Evolutionary conservation across 768 basidiomycete genomes (phyloP), one percentile per base, ranked within the genome.

Genomic region (Lactarius psammicola): DNA sequence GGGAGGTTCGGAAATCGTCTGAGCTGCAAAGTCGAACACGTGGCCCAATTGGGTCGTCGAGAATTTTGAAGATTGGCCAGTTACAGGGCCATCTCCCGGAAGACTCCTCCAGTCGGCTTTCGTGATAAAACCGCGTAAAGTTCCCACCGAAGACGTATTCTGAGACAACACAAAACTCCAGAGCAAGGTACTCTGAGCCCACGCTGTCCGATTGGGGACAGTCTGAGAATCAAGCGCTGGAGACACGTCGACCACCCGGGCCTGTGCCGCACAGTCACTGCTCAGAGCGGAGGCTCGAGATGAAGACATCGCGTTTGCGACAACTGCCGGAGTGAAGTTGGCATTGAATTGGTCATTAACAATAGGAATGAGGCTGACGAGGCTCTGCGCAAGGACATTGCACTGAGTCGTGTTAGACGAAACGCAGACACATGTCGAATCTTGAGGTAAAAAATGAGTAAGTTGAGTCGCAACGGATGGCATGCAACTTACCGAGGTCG

Each of bases 391-490:
- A 11, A 89, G 72, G 30, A 78, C 79, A 55, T 82, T 79, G 68
- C 86, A 87, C 65, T 75, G 78, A n/a, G 76, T 75, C 3, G n/a
- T n/a, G n/a, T n/a, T n/a, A n/a, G n/a, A n/a, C n/a, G 83, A 80
- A 15, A 83, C 82, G 69, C 87, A 88, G 42, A 84, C 78, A 71
- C 87, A 89, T 0, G 85, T 84, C 1, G 85, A 79, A 76, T 87
- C 86, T 88, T 51, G 67, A 51, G 44, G n/a, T 30, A 10, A n/a
- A 63, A 30, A 53, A 34, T 68, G 13, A 70, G 68, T 30, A 36
- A 20, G 42, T 58, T 40, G 31, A 23, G 18, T 26, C 42, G 44
- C 38, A 3, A 49, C 18, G 51, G 56, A 42, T n/a, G n/a, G 5
- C 7, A 28, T 53, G 20, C 51, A 4, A 77, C 84, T 71, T 68